Base-by-base conservation (phyloP, 2,329 filamentous ascomycete genomes). In the Neofusicoccum kwambonambiense region DNA sequence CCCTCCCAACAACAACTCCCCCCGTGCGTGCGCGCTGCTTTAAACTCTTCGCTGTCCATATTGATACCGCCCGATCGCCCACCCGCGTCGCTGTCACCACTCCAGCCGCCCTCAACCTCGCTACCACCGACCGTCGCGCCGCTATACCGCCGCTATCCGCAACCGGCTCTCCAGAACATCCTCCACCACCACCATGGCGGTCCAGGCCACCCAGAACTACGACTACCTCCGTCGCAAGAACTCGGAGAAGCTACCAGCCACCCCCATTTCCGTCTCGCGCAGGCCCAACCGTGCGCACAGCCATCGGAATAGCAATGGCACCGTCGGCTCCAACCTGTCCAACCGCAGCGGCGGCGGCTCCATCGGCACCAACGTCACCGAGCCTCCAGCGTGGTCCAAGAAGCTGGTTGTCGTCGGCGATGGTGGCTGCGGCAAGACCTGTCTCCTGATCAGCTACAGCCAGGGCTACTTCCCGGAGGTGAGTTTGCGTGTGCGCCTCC, bases 381-480 rank as follows among this genome's bases (percentile, higher is more conserved):
- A 96, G 76, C 92, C 91, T 27, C 93, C 94, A 3, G 87, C 92
- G 65, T 97, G 95, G 81, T 98, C 94, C 70, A 99, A 99, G 85
- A 99, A 99, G 86, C 95, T 99, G 76, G 95, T 99, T 50, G 95
- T 99, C 60, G 95, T 99, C 51, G 95, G 95, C 68, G 95, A 99
- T 78, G 95, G 95, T 72, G 95, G 95, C 68, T 99, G 95, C 79
- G 95, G 95, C 73, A 99, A 99, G 88, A 99, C 95, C 8, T 99
- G 95, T 83, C 83, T 99, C 71, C 84, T 99, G 79, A 99, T 99
- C 80, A 97, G 93, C 81, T 99, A 98, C 83, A 96, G 93, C 75
- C 93, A 98, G 82, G 95, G 95, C 66, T 97, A 97, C 79, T 99
- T 99, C 77, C 95, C 95, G 80, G 94, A 99, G 91, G 95, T 97